Percentiles rank a stretch among this genome's conserved stretches.
Conservation (phyloP, 768 basidiomycete genomes). For the Tylopilus rubrobrunneus region DNA sequence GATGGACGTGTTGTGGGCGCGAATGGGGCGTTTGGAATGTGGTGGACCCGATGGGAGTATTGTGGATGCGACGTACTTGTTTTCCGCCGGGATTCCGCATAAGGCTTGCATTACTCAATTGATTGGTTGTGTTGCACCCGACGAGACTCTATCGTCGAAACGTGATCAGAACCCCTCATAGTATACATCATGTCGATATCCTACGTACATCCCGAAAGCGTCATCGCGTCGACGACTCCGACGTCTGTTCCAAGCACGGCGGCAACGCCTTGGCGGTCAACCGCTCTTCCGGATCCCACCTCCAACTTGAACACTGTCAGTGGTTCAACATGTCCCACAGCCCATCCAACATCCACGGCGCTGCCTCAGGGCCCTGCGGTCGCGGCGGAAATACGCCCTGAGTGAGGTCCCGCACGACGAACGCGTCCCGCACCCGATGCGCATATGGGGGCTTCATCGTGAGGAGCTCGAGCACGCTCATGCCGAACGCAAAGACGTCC, state of each 20-base stretch:
- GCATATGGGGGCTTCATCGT: constrained; percentile 50
- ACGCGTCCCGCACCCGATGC: constrained; percentile 45
- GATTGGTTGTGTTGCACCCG: constrained; percentile 12
- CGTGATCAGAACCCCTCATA: not conserved
- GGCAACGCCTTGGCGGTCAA: constrained; percentile 39
- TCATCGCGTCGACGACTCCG: constrained; percentile 2
- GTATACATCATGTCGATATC: not conserved
- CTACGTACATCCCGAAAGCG: not conserved
- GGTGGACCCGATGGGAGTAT: too few relatives aligned
- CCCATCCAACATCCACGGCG: constrained; percentile 41
- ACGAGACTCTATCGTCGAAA: not conserved
- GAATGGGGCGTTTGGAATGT: too few relatives aligned
- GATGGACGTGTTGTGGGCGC: too few relatives aligned
- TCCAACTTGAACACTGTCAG: too few relatives aligned
- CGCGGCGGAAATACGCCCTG: constrained; percentile 38
- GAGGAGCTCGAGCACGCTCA: constrained; percentile 57
- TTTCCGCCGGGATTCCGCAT: constrained; percentile 33
- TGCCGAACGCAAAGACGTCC: constrained; percentile 57
- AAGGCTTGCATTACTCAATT: constrained; percentile 35
- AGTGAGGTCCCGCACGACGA: constrained; percentile 45
- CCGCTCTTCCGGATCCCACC: constrained; percentile 32
- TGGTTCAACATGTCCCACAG: constrained; percentile 44
- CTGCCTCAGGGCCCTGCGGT: constrained; percentile 34
- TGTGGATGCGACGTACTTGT: too few relatives aligned
- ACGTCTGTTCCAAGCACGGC: constrained; percentile 9